phyloP scores from a whole-genome alignment of 139 green algal genomes.

The Zygnema circumcarinatum region DNA sequence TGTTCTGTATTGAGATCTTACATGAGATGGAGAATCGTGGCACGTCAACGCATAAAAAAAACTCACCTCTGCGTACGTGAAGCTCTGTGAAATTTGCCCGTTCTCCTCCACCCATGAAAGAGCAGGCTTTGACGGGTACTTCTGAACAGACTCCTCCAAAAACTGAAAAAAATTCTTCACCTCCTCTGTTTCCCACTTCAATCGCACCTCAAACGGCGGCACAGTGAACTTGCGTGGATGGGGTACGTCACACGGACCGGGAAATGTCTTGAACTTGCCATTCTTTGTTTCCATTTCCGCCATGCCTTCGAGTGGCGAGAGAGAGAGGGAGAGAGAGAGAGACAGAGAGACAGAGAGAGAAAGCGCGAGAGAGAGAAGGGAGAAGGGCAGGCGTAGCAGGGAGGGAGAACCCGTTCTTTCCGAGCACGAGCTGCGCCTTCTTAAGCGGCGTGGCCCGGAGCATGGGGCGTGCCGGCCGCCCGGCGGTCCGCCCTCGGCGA shows the following conservation, averaged over 20 bases:
- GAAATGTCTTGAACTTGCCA: background rate
- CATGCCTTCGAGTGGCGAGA: too few relatives aligned
- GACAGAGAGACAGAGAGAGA: too few relatives aligned
- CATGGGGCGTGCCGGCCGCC: too few relatives aligned
- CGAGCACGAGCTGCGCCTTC: too few relatives aligned
- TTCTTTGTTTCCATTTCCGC: background rate
- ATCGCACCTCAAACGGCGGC: constrained; percentile 2
- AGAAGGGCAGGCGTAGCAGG: too few relatives aligned
- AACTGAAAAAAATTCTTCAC: constrained; percentile 7
- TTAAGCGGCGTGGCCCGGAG: too few relatives aligned
- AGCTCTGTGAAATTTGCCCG: background rate
- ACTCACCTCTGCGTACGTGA: constrained; percentile 35
- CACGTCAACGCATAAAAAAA: background rate
- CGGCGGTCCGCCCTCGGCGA: too few relatives aligned
- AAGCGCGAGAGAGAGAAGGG: too few relatives aligned
- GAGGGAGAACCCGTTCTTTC: too few relatives aligned
- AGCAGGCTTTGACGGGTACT: constrained; percentile 13
- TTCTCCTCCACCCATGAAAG: constrained; percentile 36
- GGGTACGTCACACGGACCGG: constrained; percentile 33
- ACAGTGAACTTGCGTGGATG: background rate
- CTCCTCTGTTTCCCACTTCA: constrained; percentile 21
- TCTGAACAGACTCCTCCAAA: constrained; percentile 10
- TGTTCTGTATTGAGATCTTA: background rate
- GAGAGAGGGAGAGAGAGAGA: too few relatives aligned
- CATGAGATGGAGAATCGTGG: background rate